Base-by-base conservation (phyloP, 2,329 filamentous ascomycete species). In the Tolypocladium paradoxum region DNA sequence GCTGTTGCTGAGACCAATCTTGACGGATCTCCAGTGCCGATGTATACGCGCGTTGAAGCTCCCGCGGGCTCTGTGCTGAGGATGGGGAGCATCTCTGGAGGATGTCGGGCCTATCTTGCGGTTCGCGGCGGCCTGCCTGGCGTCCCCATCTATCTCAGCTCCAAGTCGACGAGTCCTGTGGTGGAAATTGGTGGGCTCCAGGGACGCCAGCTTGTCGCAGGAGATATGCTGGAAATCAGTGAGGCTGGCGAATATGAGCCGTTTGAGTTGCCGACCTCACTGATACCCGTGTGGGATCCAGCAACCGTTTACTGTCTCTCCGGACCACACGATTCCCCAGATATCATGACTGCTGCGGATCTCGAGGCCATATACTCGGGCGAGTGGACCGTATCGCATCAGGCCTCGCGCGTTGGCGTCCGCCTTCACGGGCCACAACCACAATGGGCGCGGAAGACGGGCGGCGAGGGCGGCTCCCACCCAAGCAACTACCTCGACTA, bases 381-480 rank as follows among this genome's bases (percentile, higher is more conserved):
- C 0, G 66, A 73, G n/a, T 84, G 79, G 77, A 79, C 78, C 49
- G 71, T 85, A 2, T 79, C 76, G 0, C 81, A 85, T 58, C 84
- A 85, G 54, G 76, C 78, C 1, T 78, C 77, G 14, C 70, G 83
- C 53, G 79, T 76, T 40, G 83, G 81, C 0, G 79, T 85, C 29
- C 74, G 82, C 7, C 70, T 86, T 0, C 65, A 81, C 2, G 82
- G 82, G 0, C 80, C 81, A 0, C 73, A 75, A 0, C 79, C 79
- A 0, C 73, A 76, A 56, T 86, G 78, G 76, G 78, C 80, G 16
- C 70, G 83, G 7, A 63, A 73, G 34, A 75, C 81, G 57, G 83
- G 82, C 12, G 83, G 82, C 0, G 81, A 83, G 55, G 83, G 81
- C 8, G 83, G 83, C 12, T 73, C 77, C 1, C 83, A 86, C 62